Evolutionary conservation across 2,329 filamentous ascomycete genomes (phyloP).

Genomic region (Fusarium protoensiforme): DNA sequence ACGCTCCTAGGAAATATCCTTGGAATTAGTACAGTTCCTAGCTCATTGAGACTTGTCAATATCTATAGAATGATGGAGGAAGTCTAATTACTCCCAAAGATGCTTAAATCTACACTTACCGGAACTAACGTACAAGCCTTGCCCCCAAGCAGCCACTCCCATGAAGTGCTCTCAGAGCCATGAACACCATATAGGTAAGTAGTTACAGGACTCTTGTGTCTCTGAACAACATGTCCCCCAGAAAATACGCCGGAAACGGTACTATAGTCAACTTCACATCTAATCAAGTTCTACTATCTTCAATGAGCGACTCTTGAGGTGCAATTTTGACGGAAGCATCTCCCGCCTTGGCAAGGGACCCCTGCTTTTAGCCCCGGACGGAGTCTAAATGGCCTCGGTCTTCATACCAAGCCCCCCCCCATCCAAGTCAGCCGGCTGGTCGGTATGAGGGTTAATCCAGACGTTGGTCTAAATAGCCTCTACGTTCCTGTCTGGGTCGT

Average conservation of each 20-base stretch:
- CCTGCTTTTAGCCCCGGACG: background rate
- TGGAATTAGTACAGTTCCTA: background rate
- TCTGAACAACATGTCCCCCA: too few species aligned
- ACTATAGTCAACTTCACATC: background rate
- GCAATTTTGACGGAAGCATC: background rate
- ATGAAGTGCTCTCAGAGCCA: too few species aligned
- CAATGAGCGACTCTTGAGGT: background rate
- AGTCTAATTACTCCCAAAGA: background rate
- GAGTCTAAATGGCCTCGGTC: background rate
- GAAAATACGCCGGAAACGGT: background rate
- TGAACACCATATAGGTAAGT: too few species aligned
- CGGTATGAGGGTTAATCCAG: background rate
- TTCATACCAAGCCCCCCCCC: background rate
- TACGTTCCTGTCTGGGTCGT: background rate
- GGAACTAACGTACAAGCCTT: background rate
- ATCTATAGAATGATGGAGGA: background rate
- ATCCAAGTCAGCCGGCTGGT: background rate
- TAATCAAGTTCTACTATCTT: background rate
- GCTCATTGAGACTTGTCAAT: background rate
- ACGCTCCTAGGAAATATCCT: background rate
- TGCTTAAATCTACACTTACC: background rate
- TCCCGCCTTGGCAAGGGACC: background rate
- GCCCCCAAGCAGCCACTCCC: background rate
- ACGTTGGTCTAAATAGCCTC: background rate
- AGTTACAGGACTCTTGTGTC: too few species aligned